phyloP scores from a whole-genome alignment of 2,329 filamentous ascomycete species.

The Diaporthe longicolla region DNA sequence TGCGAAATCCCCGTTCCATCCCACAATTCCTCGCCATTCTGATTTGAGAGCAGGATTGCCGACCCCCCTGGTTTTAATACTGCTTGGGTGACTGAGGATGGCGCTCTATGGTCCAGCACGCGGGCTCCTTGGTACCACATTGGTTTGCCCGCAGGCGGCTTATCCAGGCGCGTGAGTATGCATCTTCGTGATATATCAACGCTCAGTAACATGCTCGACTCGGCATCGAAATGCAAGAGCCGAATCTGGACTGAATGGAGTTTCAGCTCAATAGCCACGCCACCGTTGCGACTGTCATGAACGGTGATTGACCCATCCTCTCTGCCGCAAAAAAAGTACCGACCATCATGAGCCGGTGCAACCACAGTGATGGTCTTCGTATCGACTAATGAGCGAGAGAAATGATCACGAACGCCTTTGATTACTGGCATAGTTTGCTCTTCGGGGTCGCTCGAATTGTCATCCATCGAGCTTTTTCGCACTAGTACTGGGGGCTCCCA shows the following conservation, averaged over 20 bases:
- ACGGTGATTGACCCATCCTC: not conserved
- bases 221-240: not conserved
- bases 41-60: too few species aligned
- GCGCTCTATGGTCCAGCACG: not conserved
- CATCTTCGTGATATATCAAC: not conserved
- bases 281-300: not conserved
- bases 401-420: too few species aligned
- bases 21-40: too few species aligned
- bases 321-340: not conserved
- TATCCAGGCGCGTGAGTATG: not conserved
- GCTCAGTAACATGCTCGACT: not conserved
- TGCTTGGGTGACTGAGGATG: too few species aligned
- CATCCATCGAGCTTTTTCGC: not conserved
- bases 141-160: too few species aligned
- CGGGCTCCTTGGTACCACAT: too few species aligned
- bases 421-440: not conserved
- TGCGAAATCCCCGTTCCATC: too few species aligned
- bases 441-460: conserved; percentile 2
- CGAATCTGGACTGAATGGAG: not conserved
- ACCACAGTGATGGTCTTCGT: not conserved
- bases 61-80: too few species aligned
- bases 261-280: not conserved
- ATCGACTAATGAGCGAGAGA: not conserved
- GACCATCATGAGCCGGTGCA: not conserved
- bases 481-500: not conserved